phyloP scores from a whole-genome alignment of 2,329 filamentous ascomycete species.

The Claviceps maximensis region DNA sequence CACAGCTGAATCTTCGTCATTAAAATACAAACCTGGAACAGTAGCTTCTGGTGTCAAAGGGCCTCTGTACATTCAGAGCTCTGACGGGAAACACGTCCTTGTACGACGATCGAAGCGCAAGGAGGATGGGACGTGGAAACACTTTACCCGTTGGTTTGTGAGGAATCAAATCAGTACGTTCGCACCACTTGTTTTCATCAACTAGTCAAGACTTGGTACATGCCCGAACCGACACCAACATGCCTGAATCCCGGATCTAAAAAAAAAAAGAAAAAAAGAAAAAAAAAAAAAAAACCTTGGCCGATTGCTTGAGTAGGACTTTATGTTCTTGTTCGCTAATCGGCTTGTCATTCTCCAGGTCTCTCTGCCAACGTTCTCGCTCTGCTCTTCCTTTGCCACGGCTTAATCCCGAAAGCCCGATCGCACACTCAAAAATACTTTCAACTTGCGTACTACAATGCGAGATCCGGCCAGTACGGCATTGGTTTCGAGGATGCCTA shows the following conservation, averaged over 20 bases:
- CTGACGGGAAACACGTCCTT: conserved; percentile 36
- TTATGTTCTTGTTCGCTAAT: conserved; percentile 2
- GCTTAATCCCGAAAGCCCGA: conserved; percentile 68
- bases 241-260: conserved; percentile 2
- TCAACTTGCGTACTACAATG: conserved; percentile 70
- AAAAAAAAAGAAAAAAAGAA: too few species aligned
- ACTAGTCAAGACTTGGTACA: neutral
- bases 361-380: conserved; percentile 77
- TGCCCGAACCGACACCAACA: neutral
- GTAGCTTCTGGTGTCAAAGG: conserved; percentile 19
- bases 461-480: conserved; percentile 53
- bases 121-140: conserved; percentile 47
- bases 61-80: conserved; percentile 44
- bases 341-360: conserved; percentile 27
- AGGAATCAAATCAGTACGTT: conserved; percentile 67
- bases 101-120: conserved; percentile 47
- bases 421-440: conserved; percentile 79
- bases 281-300: too few species aligned
- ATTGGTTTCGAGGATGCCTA: conserved; percentile 69
- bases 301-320: conserved; percentile 5
- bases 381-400: conserved; percentile 69
- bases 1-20: conserved; percentile 12
- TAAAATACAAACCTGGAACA: conserved; percentile 16
- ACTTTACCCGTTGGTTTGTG: conserved; percentile 55
- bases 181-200: conserved; percentile 2